Evolutionary conservation across 1,284 basidiomycete species (phyloP), one percentile per base, ranked within the genome.

Genomic region (Earliella scabrosa): DNA sequence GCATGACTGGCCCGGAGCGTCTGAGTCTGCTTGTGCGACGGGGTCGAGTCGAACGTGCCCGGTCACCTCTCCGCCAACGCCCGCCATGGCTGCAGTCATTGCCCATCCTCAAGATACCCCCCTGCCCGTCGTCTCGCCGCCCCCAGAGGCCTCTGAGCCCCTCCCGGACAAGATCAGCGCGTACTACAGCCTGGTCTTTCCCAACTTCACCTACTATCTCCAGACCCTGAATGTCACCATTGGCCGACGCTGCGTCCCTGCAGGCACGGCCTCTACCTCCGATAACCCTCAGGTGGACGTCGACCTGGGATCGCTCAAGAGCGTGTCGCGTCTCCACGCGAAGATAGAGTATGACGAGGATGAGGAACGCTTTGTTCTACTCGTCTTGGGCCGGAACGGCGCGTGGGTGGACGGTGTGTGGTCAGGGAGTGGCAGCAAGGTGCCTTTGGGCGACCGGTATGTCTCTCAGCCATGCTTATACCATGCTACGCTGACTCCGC

Each of bases 351-450:
- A 92, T 70, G 91, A 93, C 76, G 85, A 89, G 64, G 85, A 90
- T 21, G 87, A 92, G 58, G 93, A 94, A 70, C 86, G 86, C 66
- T 99, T 96, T 75, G 88, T 95, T 27, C 82, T 99, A 45, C 86
- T 90, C 60, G 96, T 99, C 35, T 82, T 93, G 32, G 97, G 97
- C 11, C 81, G 97, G 55, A 99, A 99, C 68, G 97, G 97, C 11
- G 95, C 95, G 9, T 98, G 96, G 88, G 95, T 99, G 2, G 97
- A 99, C 66, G 95, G 96, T 45, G 86, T 95, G 13, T 99, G 95
- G 91, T 91, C 89, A 56, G 90, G 90, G 18, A 90, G 91, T 69
- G 93, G 95, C 16, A 90, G 91, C 57, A 85, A 90, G 57, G 92
- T 95, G 23, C 83, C 90, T 29, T 78, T 98, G 32, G 80, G 86